Evolutionary conservation across 169 alveolate genomes (phyloP).

Genomic region (Plasmodium inui): DNA sequence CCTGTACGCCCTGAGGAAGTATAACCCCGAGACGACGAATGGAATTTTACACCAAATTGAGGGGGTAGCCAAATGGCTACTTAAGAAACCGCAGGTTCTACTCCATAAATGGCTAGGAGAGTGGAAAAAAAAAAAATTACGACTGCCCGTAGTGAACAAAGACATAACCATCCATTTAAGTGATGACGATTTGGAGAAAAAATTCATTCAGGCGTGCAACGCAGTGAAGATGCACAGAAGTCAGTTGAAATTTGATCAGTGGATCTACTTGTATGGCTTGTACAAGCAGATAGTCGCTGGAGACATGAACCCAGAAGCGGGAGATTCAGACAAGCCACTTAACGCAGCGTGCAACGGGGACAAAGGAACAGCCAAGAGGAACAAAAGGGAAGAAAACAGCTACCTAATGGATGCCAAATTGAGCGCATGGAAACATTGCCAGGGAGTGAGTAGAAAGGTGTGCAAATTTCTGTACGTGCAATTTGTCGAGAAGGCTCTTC

Average conservation of each 20-base stretch:
- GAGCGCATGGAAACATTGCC: slow-evolving; percentile 41
- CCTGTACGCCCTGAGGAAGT: not conserved
- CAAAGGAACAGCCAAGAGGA: not conserved
- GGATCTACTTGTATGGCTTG: slow-evolving; percentile 50
- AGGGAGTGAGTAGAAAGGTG: slow-evolving; percentile 7
- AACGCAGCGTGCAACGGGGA: not conserved
- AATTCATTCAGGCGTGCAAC: slow-evolving; percentile 15
- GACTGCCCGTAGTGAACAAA: slow-evolving; percentile 22
- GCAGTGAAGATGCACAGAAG: slow-evolving; percentile 28
- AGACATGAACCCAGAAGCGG: not conserved
- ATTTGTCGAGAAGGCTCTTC: slow-evolving; percentile 34
- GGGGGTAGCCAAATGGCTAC: not conserved
- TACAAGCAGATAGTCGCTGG: slow-evolving; percentile 32
- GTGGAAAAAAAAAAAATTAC: not conserved
- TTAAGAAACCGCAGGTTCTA: not conserved
- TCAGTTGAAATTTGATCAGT: slow-evolving; percentile 25
- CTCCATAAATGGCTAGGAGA: not conserved
- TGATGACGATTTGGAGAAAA: slow-evolving; percentile 48
- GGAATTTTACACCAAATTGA: not conserved
- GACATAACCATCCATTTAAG: slow-evolving; percentile 8
- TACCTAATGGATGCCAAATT: slow-evolving; percentile 13
- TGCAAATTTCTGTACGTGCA: slow-evolving; percentile 53
- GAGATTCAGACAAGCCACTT: not conserved
- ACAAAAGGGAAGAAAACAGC: not conserved
- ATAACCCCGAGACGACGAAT: not conserved